These are phyloP conservation scores for Pistacia atlantica DNA, from an alignment of 345 rosid genomes.

Conservation along the genomic window DNA sequence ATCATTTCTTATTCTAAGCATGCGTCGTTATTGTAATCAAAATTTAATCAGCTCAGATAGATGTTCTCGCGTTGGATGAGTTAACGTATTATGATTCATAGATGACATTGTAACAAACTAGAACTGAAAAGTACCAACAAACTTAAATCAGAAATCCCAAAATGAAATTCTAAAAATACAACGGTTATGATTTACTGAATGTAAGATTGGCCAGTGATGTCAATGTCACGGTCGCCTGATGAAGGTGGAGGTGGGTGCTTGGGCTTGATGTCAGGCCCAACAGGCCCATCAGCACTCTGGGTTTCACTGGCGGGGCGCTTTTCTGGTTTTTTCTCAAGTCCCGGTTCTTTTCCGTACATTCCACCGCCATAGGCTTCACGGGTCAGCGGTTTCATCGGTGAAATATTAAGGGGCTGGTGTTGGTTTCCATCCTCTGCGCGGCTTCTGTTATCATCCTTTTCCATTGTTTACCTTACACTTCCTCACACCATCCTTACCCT, in stretches of 20 bases:
- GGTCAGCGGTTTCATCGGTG: conserved; percentile 55
- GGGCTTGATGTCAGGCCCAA: conserved; percentile 18
- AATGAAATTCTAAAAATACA: not conserved
- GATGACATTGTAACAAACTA: no score
- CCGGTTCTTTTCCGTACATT: conserved; percentile 46
- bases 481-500: not conserved
- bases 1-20: not conserved
- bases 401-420: conserved; percentile 46
- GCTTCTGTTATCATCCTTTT: conserved; percentile 10
- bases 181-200: conserved; percentile 40
- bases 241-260: conserved; percentile 56
- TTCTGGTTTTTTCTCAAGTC: conserved; percentile 18
- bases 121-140: not conserved
- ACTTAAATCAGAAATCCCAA: no score
- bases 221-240: conserved; percentile 59
- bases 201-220: conserved; percentile 71
- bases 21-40: not conserved
- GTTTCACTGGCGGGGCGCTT: conserved; percentile 62
- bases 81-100: no score
- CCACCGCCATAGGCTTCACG: conserved; percentile 58
- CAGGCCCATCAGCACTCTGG: conserved; percentile 63
- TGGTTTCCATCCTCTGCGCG: conserved; percentile 3
- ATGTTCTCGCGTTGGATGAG: no score
- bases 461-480: conserved; percentile 21
- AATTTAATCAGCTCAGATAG: not conserved